Evolutionary conservation across 257 asterid species (phyloP), one percentile per base, ranked within the genome.

Genomic region (Nicotiana knightiana): DNA sequence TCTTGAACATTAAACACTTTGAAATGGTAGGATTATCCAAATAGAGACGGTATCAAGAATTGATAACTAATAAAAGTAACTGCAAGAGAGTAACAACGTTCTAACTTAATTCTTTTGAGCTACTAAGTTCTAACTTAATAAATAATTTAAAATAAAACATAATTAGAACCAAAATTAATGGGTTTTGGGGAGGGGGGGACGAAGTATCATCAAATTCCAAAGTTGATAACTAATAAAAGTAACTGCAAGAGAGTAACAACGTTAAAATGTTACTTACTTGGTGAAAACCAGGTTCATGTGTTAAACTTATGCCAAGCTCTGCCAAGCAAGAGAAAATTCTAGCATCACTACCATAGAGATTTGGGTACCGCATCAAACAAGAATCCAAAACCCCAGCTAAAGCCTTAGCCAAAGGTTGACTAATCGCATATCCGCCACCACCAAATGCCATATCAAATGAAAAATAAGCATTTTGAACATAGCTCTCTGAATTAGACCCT

Each of bases 391-490:
- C 92, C 85, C 86, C 82, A 59, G 91, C 92, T 84, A 94, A 86
- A 86, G 84, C 90, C 85, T 86, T 80, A 11, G 91, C 97, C 84
- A 94, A 81, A 9, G 94, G 90, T 1, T 90, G 90, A 82, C 97
- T 94, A 57, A 94, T 80, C 6, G 90, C 98, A 80, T 85, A 91
- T 28, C 98, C 98, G 1, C 97, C 97, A 16, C 98, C 97, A 10
- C 98, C 97, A 85, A 76, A 94, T 55, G 97, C 98, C 98, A 94
- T 91, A 24, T 78, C 89, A 68, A 94, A 94, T 12, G 85, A 88
- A 81, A 89, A 90, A 71, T 90, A 87, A 79, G 89, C 90, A 75
- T 92, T 94, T 83, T 92, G 97, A 68, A 89, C 93, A 64, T 90
- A 94, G 64, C 93, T 91, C 90, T 94, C 96, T 6, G 97, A 92